Conservation (phyloP, 495 filamentous ascomycete species). For the Geoglossum glabrum region DNA sequence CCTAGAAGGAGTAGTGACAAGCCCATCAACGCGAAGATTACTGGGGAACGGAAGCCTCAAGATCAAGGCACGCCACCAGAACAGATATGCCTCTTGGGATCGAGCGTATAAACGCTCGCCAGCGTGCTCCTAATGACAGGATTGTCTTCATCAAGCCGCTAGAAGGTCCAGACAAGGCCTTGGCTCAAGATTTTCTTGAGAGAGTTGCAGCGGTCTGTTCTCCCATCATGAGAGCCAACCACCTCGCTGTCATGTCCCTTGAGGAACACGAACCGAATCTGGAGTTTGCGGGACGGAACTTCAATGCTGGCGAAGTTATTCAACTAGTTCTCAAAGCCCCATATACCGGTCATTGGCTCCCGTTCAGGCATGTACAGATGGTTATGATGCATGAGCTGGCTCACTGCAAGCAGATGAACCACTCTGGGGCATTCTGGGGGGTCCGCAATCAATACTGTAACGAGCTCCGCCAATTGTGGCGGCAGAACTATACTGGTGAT, state of each 20-base stretch:
- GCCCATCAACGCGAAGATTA: too few relatives aligned
- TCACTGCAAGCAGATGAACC: conserved; percentile 73
- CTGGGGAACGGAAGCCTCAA: not conserved
- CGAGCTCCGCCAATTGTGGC: conserved; percentile 44
- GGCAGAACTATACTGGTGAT: conserved; percentile 46
- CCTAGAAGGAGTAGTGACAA: too few relatives aligned
- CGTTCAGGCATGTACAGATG: conserved; percentile 60
- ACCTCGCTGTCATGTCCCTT: conserved; percentile 47
- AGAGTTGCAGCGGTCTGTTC: conserved; percentile 59
- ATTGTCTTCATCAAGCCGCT: conserved; percentile 65
- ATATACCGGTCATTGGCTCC: conserved; percentile 43
- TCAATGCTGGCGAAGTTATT: conserved; percentile 69
- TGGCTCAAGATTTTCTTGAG: conserved; percentile 50
- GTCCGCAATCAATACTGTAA: conserved; percentile 45
- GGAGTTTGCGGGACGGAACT: conserved; percentile 61
- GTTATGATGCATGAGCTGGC: conserved; percentile 70
- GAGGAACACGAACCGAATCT: conserved; percentile 57
- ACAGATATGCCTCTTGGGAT: conserved; percentile 42
- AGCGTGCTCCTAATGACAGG: conserved; percentile 41
- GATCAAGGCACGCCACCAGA: not conserved
- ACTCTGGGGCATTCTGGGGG: conserved; percentile 50
- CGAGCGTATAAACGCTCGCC: conserved; percentile 44
- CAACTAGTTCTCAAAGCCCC: conserved; percentile 54
- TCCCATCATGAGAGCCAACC: conserved; percentile 51
- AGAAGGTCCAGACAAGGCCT: conserved; percentile 31